Conservation (phyloP, 257 asterid genomes). For the Salvia miltiorrhiza region DNA sequence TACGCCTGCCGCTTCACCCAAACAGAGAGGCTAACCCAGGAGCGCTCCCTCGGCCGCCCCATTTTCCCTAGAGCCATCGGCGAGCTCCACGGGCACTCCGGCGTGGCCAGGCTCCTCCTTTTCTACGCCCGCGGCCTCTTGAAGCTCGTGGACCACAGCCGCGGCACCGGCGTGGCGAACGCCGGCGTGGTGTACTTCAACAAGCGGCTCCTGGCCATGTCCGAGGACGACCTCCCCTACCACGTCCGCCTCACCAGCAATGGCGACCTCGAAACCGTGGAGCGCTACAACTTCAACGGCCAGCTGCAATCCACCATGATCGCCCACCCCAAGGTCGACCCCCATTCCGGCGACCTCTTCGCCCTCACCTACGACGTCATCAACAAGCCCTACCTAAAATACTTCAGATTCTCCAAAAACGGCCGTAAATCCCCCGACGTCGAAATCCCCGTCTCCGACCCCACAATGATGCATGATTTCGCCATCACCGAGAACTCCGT, state of each 20-base stretch:
- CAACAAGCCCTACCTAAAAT: slow-evolving; percentile 71
- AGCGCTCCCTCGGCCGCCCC: slow-evolving; percentile 65
- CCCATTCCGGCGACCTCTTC: slow-evolving; percentile 78
- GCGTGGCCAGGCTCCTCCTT: slow-evolving; percentile 66
- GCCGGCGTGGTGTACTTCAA: slow-evolving; percentile 84
- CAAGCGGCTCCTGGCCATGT: slow-evolving; percentile 74
- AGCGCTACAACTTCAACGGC: slow-evolving; percentile 51
- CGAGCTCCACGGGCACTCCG: slow-evolving; percentile 87
- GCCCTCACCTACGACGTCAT: slow-evolving; percentile 83
- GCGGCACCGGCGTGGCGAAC: slow-evolving; percentile 84
- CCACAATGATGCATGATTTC: slow-evolving; percentile 95
- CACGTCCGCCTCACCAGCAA: slow-evolving; percentile 54
- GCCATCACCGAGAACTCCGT: slow-evolving; percentile 73
- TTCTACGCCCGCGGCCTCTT: slow-evolving; percentile 76
- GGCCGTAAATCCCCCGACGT: slow-evolving; percentile 75
- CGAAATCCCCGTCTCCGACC: slow-evolving; percentile 72
- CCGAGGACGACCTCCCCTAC: slow-evolving; percentile 87
- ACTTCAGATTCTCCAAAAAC: slow-evolving; percentile 47
- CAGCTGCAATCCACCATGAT: slow-evolving; percentile 77
- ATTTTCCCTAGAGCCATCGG: slow-evolving; percentile 93
- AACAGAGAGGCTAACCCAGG: slow-evolving; percentile 63
- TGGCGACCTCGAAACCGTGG: slow-evolving; percentile 68
- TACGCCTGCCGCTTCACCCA: slow-evolving; percentile 82
- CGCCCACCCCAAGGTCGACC: slow-evolving; percentile 93
- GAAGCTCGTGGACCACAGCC: slow-evolving; percentile 64